Percentiles rank a stretch among this genome's conserved stretches.
Evolutionary conservation across 805 yeast species (phyloP).

Genomic region (Zygosaccharomyces bisporus): DNA sequence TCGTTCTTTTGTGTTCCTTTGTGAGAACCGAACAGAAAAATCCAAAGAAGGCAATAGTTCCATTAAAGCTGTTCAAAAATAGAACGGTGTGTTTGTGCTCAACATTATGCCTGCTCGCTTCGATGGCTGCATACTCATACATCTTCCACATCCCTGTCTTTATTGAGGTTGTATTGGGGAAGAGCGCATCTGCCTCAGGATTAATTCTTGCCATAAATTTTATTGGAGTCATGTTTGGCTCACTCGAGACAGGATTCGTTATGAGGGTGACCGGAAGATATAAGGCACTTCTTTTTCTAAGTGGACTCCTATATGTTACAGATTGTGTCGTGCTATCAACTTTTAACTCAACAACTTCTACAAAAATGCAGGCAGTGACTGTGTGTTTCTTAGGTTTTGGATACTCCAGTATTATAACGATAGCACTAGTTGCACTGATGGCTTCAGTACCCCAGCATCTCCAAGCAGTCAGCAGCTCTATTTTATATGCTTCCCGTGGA

Average conservation of each 20-base stretch:
- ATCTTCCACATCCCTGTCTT: constrained; percentile 11
- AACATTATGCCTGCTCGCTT: constrained; percentile 6
- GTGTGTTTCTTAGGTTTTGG: constrained; percentile 11
- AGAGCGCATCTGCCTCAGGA: constrained; percentile 12
- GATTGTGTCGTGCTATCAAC: constrained; percentile 4
- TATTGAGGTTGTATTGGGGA: constrained; percentile 9
- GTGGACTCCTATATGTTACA: constrained; percentile 8
- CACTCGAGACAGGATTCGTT: constrained; percentile 11
- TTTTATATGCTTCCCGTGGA: constrained; percentile 13
- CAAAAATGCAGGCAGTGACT: constrained; percentile 4
- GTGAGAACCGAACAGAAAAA: constrained; percentile 7
- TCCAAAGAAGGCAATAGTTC: constrained; percentile 11
- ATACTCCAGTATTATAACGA: constrained; percentile 6
- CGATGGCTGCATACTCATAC: constrained; percentile 14
- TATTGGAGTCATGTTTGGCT: constrained; percentile 10
- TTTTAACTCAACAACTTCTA: constrained; percentile 3
- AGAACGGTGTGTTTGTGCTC: constrained; percentile 9
- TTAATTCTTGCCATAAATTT: constrained; percentile 11
- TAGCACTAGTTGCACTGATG: constrained; percentile 12
- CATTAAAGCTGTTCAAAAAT: constrained; percentile 7
- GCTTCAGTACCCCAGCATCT: constrained; percentile 9
- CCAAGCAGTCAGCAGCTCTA: constrained; percentile 12
- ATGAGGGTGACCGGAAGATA: constrained; percentile 8
- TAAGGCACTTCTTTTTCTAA: constrained; percentile 1
- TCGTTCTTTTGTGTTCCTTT: constrained; percentile 5